Conservation (phyloP, 345 rosid species). For the Pugionium cornutum region DNA sequence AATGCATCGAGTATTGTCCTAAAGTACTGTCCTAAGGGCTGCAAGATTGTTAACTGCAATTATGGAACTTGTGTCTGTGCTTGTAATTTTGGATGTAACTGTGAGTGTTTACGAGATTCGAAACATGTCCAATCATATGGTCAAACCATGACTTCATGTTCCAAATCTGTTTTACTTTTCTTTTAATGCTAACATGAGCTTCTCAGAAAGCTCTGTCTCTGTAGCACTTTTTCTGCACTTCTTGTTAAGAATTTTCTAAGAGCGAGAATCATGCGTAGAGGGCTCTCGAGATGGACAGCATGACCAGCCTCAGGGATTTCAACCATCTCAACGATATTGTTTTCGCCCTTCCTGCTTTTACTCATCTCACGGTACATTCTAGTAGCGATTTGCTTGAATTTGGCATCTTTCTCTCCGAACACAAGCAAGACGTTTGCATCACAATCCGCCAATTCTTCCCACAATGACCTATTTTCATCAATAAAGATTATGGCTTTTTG, state of each 20-base stretch:
- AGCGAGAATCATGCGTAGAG: conserved; percentile 55
- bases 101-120: conserved; percentile 11
- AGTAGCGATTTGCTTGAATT: conserved; percentile 63
- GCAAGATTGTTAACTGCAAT: conserved; percentile 35
- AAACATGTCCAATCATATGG: conserved; percentile 8
- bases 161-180: conserved; percentile 29
- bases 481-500: not conserved
- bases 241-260: conserved; percentile 58
- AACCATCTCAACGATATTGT: conserved; percentile 45
- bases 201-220: conserved; percentile 28
- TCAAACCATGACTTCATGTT: conserved; percentile 17
- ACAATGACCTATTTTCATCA: conserved; percentile 58
- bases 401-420: conserved; percentile 68
- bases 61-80: conserved; percentile 35
- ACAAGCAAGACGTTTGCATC: conserved; percentile 55
- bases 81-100: not conserved
- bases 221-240: conserved; percentile 24
- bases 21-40: conserved; percentile 28
- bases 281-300: conserved; percentile 89
- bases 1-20: conserved; percentile 2
- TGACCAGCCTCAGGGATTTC: conserved; percentile 73
- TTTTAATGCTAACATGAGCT: conserved; percentile 31
- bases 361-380: conserved; percentile 48
- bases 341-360: conserved; percentile 27
- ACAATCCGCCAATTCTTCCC: conserved; percentile 76